phyloP scores from a whole-genome alignment of 371 early-diverging fungal species.

The Mucor sp. region DNA sequence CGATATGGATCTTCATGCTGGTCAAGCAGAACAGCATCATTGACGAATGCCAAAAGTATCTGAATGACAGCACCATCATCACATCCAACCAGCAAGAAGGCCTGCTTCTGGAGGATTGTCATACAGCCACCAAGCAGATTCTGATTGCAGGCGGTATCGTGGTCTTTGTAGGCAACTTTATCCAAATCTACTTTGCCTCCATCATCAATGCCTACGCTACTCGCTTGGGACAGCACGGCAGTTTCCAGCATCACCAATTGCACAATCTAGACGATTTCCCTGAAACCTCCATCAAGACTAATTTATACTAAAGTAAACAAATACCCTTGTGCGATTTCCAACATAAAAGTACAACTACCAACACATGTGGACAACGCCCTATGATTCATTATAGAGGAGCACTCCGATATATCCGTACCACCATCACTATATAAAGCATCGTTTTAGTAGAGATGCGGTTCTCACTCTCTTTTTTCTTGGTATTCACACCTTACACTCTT shows the following conservation, averaged over 20 bases:
- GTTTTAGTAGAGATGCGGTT: background rate
- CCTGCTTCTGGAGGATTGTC: conserved; percentile 16
- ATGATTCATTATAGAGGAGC: background rate
- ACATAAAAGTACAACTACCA: background rate
- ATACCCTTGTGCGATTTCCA: background rate
- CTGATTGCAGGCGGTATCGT: conserved; percentile 15
- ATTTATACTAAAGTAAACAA: conserved; percentile 7
- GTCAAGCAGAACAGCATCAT: conserved; percentile 11
- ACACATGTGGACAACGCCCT: background rate
- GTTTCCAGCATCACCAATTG: conserved; percentile 23
- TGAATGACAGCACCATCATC: background rate
- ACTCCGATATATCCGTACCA: background rate
- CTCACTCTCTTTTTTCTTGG: background rate
- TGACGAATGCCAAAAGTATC: conserved; percentile 9
- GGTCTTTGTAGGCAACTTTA: conserved; percentile 15
- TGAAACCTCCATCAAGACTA: conserved; percentile 18
- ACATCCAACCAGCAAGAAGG: background rate
- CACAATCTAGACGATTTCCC: conserved; percentile 29
- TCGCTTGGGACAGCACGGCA: conserved; percentile 7
- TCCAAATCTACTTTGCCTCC: conserved; percentile 2
- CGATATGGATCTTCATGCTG: conserved; percentile 16
- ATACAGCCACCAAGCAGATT: conserved; percentile 10
- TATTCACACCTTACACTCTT: background rate
- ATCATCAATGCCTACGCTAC: conserved; percentile 23
- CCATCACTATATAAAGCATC: background rate